Evolutionary conservation across 768 basidiomycete genomes (phyloP).

Genomic region (Boletus pseudopeckii): DNA sequence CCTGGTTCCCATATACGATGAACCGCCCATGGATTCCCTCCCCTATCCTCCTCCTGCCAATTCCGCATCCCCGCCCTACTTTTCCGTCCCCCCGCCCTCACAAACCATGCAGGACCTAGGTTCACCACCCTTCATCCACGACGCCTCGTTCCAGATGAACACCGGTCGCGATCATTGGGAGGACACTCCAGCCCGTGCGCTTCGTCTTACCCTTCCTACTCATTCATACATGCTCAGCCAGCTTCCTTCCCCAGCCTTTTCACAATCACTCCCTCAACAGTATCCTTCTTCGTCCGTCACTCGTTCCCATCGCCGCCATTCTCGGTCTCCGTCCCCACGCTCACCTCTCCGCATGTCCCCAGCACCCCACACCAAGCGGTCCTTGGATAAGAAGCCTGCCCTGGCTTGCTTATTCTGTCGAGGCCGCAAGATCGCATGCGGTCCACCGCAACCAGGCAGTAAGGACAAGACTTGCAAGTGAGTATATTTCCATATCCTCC

Average conservation of each 20-base stretch:
- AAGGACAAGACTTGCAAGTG: constrained; percentile 64
- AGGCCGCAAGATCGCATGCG: constrained; percentile 68
- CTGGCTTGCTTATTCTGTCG: constrained; percentile 65
- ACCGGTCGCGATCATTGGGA: constrained; percentile 24
- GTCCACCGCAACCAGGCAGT: constrained; percentile 51
- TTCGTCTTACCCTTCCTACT: constrained; percentile 2
- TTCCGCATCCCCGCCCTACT: constrained; percentile 20
- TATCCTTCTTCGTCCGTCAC: constrained; percentile 10
- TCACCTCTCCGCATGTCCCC: constrained; percentile 21
- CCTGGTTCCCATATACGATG: constrained; percentile 3
- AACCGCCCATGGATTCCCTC: constrained; percentile 33
- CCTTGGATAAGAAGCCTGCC: constrained; percentile 51
- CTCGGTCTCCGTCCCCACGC: constrained; percentile 28
- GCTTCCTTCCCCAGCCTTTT: constrained; percentile 9
- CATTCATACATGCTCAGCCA: constrained; percentile 22
- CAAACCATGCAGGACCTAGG: constrained; percentile 16
- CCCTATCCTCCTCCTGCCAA: constrained; percentile 28
- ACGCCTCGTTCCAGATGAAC: constrained; percentile 5
- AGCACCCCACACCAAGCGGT: constrained; percentile 21
- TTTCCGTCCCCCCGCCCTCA: constrained; percentile 8
- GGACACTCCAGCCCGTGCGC: constrained; percentile 1
- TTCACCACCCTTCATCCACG: constrained; percentile 15
- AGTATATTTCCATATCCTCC: constrained; percentile 28
- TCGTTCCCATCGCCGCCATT: constrained; percentile 23
- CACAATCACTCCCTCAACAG: constrained; percentile 12